Evolutionary conservation across 345 rosid genomes (phyloP), one percentile per base, ranked within the genome.

Genomic region (Camelina neglecta): DNA sequence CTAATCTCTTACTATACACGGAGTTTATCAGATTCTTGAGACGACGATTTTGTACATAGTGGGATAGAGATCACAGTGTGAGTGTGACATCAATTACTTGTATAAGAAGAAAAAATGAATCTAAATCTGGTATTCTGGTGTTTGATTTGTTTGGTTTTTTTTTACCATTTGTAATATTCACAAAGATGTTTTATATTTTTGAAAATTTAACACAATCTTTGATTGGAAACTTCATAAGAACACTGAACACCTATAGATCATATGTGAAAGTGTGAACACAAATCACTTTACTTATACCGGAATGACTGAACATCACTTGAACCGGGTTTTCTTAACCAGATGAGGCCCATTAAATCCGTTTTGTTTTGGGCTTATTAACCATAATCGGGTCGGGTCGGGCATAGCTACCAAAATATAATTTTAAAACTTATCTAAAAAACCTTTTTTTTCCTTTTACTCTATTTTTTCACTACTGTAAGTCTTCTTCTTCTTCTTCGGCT

Each of bases 31-130:
- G 71, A 45, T 45, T 65, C 50, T 65, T 71, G 21, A 74, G 13
- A 56, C 9, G 50, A 74, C 60, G 78, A 12, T 20, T 58, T 75
- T 75, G 78, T 75, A 75, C 44, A 65, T 11, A 73, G 24, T 12
- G 72, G 31, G 31, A 29, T 4, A 67, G 67, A 67, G 8, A 75
- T 75, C 65, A 35, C 67, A 26, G 24, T 38, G 53, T 75, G 54
- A 26, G 24, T 38, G 53, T 75, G 60, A 35, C 50, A 57, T 11
- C 11, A 65, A 0, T 42, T 36, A 66, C 33, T n/a, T 65, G 51
- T 66, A 23, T 35, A 26, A 31, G 41, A 44, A 48, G 3, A 54
- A 60, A 65, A 45, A 4, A 8, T 41, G 58, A 12, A 35, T 48
- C 20, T 45, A 15, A 35, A 57, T 66, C 3, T 45, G 71, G 57